Conservation (phyloP, 345 rosid genomes). For the Cardamine resedifolia region DNA sequence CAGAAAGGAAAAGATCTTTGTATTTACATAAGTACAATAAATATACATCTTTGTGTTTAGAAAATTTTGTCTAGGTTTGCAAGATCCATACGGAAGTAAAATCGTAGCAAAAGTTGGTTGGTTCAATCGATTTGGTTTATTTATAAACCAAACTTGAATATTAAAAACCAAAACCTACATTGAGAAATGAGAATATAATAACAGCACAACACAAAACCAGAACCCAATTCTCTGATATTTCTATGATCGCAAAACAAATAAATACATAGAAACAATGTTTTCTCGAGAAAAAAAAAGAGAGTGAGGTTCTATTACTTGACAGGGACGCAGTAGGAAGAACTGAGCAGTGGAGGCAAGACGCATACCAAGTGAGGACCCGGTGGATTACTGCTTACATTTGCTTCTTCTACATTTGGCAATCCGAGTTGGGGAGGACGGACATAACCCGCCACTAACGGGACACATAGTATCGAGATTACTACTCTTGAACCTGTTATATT, state of each 20-base stretch:
- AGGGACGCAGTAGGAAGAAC: slow-evolving; percentile 84
- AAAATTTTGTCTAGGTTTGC: background rate
- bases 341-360: slow-evolving; percentile 81
- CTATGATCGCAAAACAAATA: slow-evolving; percentile 11
- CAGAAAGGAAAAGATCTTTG: too few species aligned
- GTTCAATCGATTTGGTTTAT: too few species aligned
- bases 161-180: too few species aligned
- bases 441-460: slow-evolving; percentile 86
- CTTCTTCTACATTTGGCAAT: slow-evolving; percentile 62
- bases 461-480: slow-evolving; percentile 70
- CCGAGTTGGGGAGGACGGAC: slow-evolving; percentile 81
- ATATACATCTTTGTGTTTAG: background rate
- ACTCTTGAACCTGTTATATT: slow-evolving; percentile 45
- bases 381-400: slow-evolving; percentile 79
- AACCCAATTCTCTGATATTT: background rate
- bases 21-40: too few species aligned
- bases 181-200: too few species aligned
- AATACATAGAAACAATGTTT: background rate
- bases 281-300: background rate
- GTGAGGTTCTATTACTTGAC: too few species aligned
- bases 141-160: too few species aligned
- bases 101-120: background rate
- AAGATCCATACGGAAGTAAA: background rate
- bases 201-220: too few species aligned
- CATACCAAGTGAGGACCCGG: slow-evolving; percentile 90